Evolutionary conservation across 2,329 filamentous ascomycete species (phyloP).

Genomic region (Seiridium cupressi): DNA sequence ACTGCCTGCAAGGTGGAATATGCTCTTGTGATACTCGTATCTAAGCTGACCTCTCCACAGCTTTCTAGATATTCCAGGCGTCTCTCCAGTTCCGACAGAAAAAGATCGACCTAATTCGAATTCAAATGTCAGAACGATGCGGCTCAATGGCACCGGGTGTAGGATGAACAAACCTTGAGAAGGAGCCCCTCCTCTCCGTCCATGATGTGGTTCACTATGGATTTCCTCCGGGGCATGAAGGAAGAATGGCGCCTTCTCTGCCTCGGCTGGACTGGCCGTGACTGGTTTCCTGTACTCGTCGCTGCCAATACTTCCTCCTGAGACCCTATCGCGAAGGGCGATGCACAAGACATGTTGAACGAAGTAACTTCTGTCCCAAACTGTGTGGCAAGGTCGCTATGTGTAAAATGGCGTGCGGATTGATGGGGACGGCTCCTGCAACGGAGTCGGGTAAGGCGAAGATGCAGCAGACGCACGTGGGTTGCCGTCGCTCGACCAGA

Average conservation of each 20-base stretch:
- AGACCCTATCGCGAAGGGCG: conserved; percentile 24
- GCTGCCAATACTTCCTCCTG: conserved; percentile 33
- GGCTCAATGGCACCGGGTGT: too few relatives aligned
- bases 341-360: conserved; percentile 27
- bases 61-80: conserved; percentile 85
- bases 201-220: conserved; percentile 58
- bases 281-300: conserved; percentile 39
- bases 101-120: conserved; percentile 64
- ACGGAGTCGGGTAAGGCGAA: too few relatives aligned
- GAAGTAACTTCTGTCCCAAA: not conserved
- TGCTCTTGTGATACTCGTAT: conserved; percentile 79
- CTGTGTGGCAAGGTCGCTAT: too few relatives aligned
- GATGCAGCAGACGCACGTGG: conserved; percentile 1
- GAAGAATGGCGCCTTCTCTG: conserved; percentile 56
- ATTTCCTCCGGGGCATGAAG: conserved; percentile 53
- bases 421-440: not conserved
- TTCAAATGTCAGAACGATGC: conserved; percentile 8
- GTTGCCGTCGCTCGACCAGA: not conserved
- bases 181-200: conserved; percentile 62
- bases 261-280: conserved; percentile 25
- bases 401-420: too few relatives aligned
- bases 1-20: conserved; percentile 86
- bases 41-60: conserved; percentile 80
- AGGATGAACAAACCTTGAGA: conserved; percentile 44
- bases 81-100: conserved; percentile 81